A percentile compares a stretch with the other conserved stretches of the same genome.
These are phyloP conservation scores for Pisolithus orientalis DNA, from an alignment of 768 basidiomycete genomes.

Conservation along the genomic window DNA sequence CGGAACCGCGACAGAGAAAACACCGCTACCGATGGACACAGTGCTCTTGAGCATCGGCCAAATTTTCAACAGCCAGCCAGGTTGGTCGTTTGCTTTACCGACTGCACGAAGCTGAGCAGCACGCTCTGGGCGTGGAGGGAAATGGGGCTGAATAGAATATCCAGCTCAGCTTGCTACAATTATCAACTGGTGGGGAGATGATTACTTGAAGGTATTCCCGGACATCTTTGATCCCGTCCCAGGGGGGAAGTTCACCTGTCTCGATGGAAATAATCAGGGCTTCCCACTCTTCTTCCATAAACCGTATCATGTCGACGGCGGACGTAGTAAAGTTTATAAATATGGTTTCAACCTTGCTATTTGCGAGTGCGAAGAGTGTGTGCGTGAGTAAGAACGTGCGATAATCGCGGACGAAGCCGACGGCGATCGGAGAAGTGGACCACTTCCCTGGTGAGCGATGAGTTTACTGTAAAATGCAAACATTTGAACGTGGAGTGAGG, in stretches of 20 bases:
- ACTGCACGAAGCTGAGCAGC: constrained; percentile 8
- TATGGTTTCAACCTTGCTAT: constrained; percentile 9
- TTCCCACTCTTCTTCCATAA: constrained; percentile 16
- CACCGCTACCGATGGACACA: no score
- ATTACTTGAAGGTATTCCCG: no score
- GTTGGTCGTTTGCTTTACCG: constrained; percentile 8
- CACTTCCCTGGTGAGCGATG: constrained; percentile 6
- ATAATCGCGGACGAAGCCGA: constrained; percentile 15
- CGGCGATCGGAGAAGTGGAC: constrained; percentile 11
- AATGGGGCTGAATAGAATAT: no score
- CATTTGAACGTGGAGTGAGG: no score
- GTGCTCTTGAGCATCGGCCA: no score
- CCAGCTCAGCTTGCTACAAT: no score
- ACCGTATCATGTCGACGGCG: constrained; percentile 15
- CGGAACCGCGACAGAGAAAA: not conserved
- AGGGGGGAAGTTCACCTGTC: constrained; percentile 10
- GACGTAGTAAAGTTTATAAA: constrained; percentile 4
- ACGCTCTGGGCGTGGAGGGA: no score
- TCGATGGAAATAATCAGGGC: constrained; percentile 7
- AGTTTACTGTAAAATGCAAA: not conserved
- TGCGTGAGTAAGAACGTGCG: constrained; percentile 13
- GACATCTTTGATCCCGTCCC: constrained; percentile 6
- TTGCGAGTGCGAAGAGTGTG: constrained; percentile 13
- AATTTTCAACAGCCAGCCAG: constrained; percentile 8
- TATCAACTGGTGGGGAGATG: no score